Percentiles rank a stretch among this genome's conserved stretches.
phyloP scores from a whole-genome alignment of 208 protist species.

The Leishmania arabica region DNA sequence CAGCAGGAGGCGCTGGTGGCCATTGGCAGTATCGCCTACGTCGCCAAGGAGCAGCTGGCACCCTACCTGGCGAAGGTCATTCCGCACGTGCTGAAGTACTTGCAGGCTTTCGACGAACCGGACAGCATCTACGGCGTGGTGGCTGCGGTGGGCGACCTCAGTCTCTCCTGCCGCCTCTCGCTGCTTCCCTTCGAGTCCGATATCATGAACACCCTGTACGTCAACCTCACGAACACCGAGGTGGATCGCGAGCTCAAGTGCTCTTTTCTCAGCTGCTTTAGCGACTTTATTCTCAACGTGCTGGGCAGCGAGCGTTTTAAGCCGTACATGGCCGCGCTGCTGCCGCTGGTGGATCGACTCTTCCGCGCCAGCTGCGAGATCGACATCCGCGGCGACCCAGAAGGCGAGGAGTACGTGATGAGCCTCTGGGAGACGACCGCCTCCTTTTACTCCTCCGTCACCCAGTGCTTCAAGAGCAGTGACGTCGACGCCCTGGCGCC shows the following conservation, averaged over 20 bases:
- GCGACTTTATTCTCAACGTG: constrained; percentile 96
- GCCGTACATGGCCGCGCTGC: constrained; percentile 84
- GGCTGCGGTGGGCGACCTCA: constrained; percentile 95
- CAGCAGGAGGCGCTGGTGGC: constrained; percentile 95
- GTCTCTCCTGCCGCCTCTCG: constrained; percentile 67
- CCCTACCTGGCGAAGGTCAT: constrained; percentile 85
- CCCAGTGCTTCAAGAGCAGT: constrained; percentile 74
- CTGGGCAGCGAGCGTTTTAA: constrained; percentile 80
- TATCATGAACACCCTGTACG: constrained; percentile 87
- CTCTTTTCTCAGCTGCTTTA: constrained; percentile 92
- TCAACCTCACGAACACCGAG: constrained; percentile 65
- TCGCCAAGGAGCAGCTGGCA: constrained; percentile 69
- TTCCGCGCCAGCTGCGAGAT: constrained; percentile 66
- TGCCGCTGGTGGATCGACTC: constrained; percentile 73
- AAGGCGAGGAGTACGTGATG: constrained; percentile 86
- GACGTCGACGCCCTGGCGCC: constrained; percentile 45
- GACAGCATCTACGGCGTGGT: constrained; percentile 88
- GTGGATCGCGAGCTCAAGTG: constrained; percentile 95
- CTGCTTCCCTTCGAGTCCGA: constrained; percentile 75
- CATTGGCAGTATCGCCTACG: constrained; percentile 91
- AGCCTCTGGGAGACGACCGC: constrained; percentile 72
- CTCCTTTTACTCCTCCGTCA: constrained; percentile 77
- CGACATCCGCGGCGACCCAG: constrained; percentile 67
- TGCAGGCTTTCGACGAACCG: constrained; percentile 82
- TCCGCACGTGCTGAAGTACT: constrained; percentile 79